These are phyloP conservation scores for Backusella australiensis DNA, from an alignment of 192 early-diverging fungal species.

Conservation along the genomic window DNA sequence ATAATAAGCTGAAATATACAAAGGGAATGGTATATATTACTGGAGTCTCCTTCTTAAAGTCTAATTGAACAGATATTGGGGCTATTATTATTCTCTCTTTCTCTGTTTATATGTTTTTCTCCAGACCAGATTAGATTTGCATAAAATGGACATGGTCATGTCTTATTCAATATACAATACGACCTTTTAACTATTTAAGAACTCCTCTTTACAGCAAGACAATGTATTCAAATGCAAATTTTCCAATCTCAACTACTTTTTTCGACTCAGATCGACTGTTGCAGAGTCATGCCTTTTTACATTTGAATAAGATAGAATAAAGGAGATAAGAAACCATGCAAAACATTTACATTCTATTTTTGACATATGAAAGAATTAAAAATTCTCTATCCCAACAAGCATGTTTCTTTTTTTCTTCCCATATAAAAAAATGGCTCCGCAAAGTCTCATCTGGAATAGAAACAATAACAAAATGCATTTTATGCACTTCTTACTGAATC, in stretches of 20 bases:
- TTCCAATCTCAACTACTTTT: background rate
- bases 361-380: background rate
- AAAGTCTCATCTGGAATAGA: background rate
- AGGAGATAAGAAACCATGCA: background rate
- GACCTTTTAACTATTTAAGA: no score
- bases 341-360: background rate
- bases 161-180: no score
- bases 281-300: background rate
- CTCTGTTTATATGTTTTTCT: no score
- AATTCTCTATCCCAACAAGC: background rate
- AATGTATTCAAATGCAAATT: no score
- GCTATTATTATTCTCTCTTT: no score
- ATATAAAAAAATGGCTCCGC: background rate
- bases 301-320: background rate
- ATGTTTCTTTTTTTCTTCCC: background rate
- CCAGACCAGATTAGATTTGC: no score
- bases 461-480: background rate
- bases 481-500: background rate
- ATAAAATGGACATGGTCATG: no score
- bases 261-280: background rate
- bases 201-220: no score
- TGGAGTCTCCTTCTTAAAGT: no score
- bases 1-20: no score
- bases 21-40: no score
- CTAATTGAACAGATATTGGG: background rate